Evolutionary conservation across 805 yeast genomes (phyloP).

Genomic region (Ogataea corticis): DNA sequence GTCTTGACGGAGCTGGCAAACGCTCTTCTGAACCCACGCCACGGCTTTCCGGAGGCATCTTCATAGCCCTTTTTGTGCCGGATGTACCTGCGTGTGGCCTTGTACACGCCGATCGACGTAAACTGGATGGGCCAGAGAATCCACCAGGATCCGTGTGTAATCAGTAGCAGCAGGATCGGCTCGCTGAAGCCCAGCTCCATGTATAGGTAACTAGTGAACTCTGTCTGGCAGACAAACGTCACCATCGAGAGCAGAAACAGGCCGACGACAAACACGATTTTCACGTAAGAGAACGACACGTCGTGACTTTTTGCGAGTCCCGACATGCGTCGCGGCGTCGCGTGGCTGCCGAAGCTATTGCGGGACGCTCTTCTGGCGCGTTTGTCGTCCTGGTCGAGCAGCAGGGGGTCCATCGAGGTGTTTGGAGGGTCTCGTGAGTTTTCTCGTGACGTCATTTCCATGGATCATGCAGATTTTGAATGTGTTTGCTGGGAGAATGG

Average conservation of each 20-base stretch:
- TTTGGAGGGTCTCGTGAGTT: neutral
- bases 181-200: slow-evolving; percentile 55
- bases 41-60: slow-evolving; percentile 25
- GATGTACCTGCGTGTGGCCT: slow-evolving; percentile 37
- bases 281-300: slow-evolving; percentile 33
- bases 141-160: slow-evolving; percentile 83
- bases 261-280: slow-evolving; percentile 44
- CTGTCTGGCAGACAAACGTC: slow-evolving; percentile 79
- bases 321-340: too few species aligned
- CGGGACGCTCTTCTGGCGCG: slow-evolving; percentile 3
- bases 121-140: slow-evolving; percentile 71
- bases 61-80: slow-evolving; percentile 20
- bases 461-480: neutral
- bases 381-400: slow-evolving; percentile 6
- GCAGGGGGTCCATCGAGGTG: slow-evolving; percentile 5
- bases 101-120: slow-evolving; percentile 45
- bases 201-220: slow-evolving; percentile 70
- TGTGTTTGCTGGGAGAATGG: too few species aligned
- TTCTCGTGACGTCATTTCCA: slow-evolving; percentile 4
- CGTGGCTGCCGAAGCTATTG: slow-evolving; percentile 7
- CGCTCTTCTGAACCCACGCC: slow-evolving; percentile 35
- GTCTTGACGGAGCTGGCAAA: slow-evolving; percentile 40
- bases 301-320: slow-evolving; percentile 10
- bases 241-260: slow-evolving; percentile 51
- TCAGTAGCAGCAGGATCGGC: slow-evolving; percentile 62